These are phyloP conservation scores for Manihot esculenta DNA, from an alignment of 441 rosid genomes.

Conservation along the genomic window DNA sequence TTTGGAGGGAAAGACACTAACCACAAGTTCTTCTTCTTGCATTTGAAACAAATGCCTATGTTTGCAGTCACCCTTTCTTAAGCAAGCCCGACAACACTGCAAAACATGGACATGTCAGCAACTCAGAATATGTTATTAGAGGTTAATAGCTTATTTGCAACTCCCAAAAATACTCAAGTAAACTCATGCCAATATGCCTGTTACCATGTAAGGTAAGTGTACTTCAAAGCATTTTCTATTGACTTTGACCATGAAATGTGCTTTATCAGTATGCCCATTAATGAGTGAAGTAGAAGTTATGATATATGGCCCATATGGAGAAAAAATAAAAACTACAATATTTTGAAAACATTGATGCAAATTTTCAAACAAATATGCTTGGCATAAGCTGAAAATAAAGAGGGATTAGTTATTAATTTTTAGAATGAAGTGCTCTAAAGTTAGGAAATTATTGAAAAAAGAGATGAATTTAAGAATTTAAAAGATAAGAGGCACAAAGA, in stretches of 20 bases:
- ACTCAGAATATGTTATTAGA: not conserved
- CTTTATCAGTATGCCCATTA: not conserved
- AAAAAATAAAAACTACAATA: not conserved
- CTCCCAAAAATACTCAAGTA: not conserved
- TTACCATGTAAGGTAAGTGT: not conserved
- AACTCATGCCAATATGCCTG: not conserved
- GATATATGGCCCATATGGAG: too few relatives aligned
- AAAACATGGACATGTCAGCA: slow-evolving; percentile 12
- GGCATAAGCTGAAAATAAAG: not conserved
- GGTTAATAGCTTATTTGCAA: not conserved
- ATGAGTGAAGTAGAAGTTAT: not conserved
- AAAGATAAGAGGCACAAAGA: not conserved
- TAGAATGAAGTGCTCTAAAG: not conserved
- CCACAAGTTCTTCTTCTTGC: slow-evolving; percentile 79
- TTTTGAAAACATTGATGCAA: not conserved
- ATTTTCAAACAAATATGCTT: not conserved
- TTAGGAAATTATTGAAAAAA: not conserved
- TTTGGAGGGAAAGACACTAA: slow-evolving; percentile 31
- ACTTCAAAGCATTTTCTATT: not conserved
- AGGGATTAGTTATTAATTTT: not conserved
- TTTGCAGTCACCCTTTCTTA: slow-evolving; percentile 37
- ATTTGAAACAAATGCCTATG: slow-evolving; percentile 50
- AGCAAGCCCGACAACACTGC: slow-evolving; percentile 51
- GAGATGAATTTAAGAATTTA: not conserved
- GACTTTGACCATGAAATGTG: not conserved